A percentile compares a stretch with the other conserved stretches of the same genome.
phyloP scores from a whole-genome alignment of 352 stramenopile species.

The Blastocystis sp. region DNA sequence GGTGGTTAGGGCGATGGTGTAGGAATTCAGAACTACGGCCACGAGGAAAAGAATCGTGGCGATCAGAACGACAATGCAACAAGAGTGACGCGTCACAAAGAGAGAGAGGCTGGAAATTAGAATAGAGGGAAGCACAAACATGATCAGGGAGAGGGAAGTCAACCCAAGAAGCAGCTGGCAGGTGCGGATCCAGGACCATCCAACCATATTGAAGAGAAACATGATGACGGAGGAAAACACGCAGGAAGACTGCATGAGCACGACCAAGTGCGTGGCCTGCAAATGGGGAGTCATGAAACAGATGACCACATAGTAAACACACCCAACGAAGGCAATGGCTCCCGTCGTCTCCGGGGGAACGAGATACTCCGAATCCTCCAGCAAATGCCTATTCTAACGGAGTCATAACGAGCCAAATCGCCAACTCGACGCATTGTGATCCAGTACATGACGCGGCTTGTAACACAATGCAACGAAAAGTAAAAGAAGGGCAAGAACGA shows the following conservation, averaged over 20 bases:
- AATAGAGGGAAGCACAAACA: background rate
- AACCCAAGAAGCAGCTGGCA: constrained; percentile 26
- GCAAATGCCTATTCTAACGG: constrained; percentile 13
- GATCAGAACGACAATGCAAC: constrained; percentile 12
- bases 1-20: constrained; percentile 1
- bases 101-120: constrained; percentile 21
- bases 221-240: constrained; percentile 9
- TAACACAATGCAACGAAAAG: constrained; percentile 25
- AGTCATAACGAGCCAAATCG: background rate
- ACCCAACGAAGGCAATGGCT: background rate
- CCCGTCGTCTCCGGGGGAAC: background rate
- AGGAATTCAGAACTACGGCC: constrained; percentile 27
- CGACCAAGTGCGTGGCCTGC: constrained; percentile 43
- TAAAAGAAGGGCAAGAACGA: constrained; percentile 7
- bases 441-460: constrained; percentile 12
- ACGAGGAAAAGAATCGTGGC: constrained; percentile 33
- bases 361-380: constrained; percentile 32
- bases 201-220: constrained; percentile 27
- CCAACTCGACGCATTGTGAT: background rate
- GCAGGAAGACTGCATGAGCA: constrained; percentile 60
- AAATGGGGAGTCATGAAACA: constrained; percentile 61
- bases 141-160: constrained; percentile 27
- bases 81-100: constrained; percentile 16
- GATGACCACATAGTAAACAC: constrained; percentile 38
- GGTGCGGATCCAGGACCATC: constrained; percentile 37